Evolutionary conservation across 257 asterid species (phyloP).

Genomic region (Cynanchum wilfordii): DNA sequence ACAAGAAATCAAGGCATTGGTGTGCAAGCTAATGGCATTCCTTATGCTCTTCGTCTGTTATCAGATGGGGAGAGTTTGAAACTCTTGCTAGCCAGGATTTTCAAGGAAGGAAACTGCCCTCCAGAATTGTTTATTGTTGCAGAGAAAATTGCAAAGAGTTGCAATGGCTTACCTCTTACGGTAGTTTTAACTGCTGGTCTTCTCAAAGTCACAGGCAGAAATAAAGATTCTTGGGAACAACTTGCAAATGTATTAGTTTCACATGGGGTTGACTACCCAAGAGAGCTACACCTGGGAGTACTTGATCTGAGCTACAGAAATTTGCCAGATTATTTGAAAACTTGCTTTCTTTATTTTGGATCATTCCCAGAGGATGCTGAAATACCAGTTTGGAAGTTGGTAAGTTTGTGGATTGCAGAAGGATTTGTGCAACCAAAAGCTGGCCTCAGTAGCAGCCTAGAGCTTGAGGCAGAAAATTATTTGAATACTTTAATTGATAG

Average conservation of each 20-base stretch:
- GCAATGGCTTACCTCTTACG: conserved; percentile 16
- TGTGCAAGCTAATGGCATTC: not conserved
- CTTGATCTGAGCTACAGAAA: conserved; percentile 3
- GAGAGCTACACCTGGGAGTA: not conserved
- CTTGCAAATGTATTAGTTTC: conserved; percentile 9
- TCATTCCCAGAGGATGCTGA: conserved; percentile 1
- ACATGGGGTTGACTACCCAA: not conserved
- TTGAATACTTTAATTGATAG: conserved; percentile 6
- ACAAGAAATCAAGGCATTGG: conserved; percentile 3
- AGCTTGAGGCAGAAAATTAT: not conserved
- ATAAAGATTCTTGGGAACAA: not conserved
- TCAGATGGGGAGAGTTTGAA: conserved; percentile 14
- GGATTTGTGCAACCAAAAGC: not conserved
- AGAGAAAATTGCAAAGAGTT: not conserved
- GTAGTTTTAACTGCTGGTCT: conserved; percentile 5
- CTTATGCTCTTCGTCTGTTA: not conserved
- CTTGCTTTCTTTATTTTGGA: conserved; percentile 10
- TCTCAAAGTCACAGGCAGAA: not conserved
- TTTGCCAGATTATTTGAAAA: conserved; percentile 1
- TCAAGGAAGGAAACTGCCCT: not conserved
- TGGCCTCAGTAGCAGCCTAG: not conserved
- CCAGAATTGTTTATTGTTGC: not conserved
- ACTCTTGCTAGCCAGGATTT: not conserved
- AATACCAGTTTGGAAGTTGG: not conserved
- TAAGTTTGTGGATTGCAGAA: conserved; percentile 2